phyloP scores from a whole-genome alignment of 2,329 filamentous ascomycete species.

The Penicillium freii region DNA sequence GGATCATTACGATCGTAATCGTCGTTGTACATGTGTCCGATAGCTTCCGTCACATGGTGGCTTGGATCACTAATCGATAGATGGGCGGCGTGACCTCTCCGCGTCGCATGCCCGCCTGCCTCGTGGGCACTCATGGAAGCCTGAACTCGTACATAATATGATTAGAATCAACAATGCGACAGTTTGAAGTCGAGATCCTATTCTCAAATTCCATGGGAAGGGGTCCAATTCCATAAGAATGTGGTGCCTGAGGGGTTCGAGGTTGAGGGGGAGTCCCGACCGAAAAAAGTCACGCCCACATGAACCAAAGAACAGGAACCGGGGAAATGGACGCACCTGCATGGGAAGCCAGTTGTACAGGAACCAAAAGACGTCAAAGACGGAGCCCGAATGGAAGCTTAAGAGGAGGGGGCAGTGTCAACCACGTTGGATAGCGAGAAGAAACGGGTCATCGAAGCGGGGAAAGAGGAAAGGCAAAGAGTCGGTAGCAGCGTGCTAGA shows the following conservation, averaged over 20 bases:
- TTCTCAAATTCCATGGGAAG: not conserved
- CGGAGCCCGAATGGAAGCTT: conserved; percentile 24
- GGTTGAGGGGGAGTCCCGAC: not conserved
- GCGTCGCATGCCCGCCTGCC: conserved; percentile 49
- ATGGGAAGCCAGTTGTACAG: conserved; percentile 35
- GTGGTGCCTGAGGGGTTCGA: conserved; percentile 1
- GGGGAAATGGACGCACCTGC: conserved; percentile 35
- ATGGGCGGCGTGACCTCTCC: conserved; percentile 59
- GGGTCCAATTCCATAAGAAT: not conserved
- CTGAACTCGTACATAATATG: conserved; percentile 26
- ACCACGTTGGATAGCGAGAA: conserved; percentile 20
- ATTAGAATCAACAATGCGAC: conserved; percentile 7
- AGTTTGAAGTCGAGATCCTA: not conserved
- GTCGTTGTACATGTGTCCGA: conserved; percentile 85
- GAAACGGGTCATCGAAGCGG: conserved; percentile 44
- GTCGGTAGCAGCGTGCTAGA: conserved; percentile 12
- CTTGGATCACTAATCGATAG: conserved; percentile 79
- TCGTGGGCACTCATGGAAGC: conserved; percentile 43
- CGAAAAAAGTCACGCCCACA: conserved; percentile 4
- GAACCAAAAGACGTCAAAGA: conserved; percentile 26
- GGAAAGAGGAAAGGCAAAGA: conserved; percentile 24
- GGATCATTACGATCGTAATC: conserved; percentile 61
- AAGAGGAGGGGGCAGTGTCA: conserved; percentile 27
- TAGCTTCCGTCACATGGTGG: conserved; percentile 92
- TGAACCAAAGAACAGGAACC: conserved; percentile 2